phyloP scores from a whole-genome alignment of 768 basidiomycete genomes.

The Gyrodon lividus region DNA sequence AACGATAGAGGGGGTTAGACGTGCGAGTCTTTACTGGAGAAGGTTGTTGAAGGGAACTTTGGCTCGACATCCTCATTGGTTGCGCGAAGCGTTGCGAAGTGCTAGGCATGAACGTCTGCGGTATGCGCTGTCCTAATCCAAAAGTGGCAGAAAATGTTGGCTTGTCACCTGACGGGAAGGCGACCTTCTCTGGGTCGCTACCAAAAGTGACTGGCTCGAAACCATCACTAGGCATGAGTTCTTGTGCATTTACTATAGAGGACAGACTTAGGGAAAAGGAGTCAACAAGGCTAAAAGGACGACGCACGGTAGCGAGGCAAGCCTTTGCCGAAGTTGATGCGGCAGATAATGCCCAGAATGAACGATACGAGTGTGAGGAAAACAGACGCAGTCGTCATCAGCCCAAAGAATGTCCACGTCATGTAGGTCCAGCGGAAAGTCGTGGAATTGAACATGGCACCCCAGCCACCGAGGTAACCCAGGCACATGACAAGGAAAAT shows the following conservation, averaged over 20 bases:
- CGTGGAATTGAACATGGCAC: conserved; percentile 67
- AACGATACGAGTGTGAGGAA: conserved; percentile 54
- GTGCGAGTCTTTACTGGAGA: conserved; percentile 38
- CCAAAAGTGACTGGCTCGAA: conserved; percentile 31
- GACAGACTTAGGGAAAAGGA: background rate
- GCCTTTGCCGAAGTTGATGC: conserved; percentile 77
- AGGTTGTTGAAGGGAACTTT: conserved; percentile 22
- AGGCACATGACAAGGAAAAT: conserved; percentile 61
- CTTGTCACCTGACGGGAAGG: conserved; percentile 55
- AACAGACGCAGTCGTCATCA: conserved; percentile 59
- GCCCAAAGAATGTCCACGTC: conserved; percentile 72
- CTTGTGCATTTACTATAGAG: conserved; percentile 52
- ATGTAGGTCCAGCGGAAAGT: conserved; percentile 77
- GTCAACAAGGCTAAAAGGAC: background rate
- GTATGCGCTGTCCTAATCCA: conserved; percentile 33
- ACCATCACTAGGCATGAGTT: conserved; percentile 46
- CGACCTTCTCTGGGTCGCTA: conserved; percentile 53
- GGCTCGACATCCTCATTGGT: conserved; percentile 9
- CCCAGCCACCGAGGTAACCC: conserved; percentile 66
- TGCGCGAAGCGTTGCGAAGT: conserved; percentile 19
- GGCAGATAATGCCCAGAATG: conserved; percentile 63
- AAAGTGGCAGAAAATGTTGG: conserved; percentile 52
- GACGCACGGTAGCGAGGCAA: conserved; percentile 62
- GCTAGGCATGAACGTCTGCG: conserved; percentile 37
- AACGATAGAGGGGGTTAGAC: conserved; percentile 22